Evolutionary conservation across 2,329 filamentous ascomycete genomes (phyloP), one percentile per base, ranked within the genome.

Genomic region (Xylariaceae sp.): DNA sequence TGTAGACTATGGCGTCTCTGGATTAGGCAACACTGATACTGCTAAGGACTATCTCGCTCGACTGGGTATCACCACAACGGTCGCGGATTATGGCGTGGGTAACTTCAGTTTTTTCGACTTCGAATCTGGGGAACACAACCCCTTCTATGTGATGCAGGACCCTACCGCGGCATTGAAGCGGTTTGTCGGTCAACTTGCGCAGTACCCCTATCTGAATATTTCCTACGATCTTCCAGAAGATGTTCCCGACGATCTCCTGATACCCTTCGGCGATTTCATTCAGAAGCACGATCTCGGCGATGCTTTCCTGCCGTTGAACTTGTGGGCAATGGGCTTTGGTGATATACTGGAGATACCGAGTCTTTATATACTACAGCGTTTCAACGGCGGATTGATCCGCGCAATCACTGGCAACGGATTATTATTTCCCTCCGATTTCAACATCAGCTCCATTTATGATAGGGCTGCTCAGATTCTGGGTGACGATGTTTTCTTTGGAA

Each of bases 321-420:
- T 9, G 2, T 3, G 11, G 9, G 45, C 43, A 31, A 42, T 47
- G 22, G 46, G 44, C 8, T 44, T 33, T 12, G 30, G 24, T 1
- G 39, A 42, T 1, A 16, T 51, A 8, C 34, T 49, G 0, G 38
- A 52, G n/a, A 38, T 49, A 7, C 44, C 26, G 19, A 49, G 39
- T 37, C 39, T 54, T 3, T 54, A 54, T 38, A 44, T 51, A 15
- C 48, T 51, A 32, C 49, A 51, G 37, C 26, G 47, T 12, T 43
- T 42, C 29, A 8, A 26, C 16, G 29, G 32, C 13, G 29, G 41
- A 26, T 8, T 47, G 13, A 19, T 12, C 4, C 31, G 17, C 15
- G 4, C 18, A 24, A 42, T 16, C 13, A 31, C 32, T 8, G 11
- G 7, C 4, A 18, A 34, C 1, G 37, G 38, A 1, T 39, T 22